A percentile compares a stretch with the other conserved stretches of the same genome.
These are phyloP conservation scores for Penicillium digitatum DNA, from an alignment of 2,329 filamentous ascomycete genomes.

Conservation along the genomic window DNA sequence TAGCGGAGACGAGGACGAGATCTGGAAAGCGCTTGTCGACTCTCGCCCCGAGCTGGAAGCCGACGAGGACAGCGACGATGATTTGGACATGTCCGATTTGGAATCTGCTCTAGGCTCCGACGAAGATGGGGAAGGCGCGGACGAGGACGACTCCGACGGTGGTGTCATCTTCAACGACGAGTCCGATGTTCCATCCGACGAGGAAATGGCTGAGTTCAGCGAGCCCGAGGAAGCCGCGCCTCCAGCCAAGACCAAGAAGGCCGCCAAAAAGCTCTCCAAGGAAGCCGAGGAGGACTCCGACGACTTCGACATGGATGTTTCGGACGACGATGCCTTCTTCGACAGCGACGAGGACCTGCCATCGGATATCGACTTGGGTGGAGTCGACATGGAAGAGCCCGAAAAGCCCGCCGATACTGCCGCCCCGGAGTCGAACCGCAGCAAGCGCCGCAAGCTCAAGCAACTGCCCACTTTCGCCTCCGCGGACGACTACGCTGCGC, in stretches of 20 bases:
- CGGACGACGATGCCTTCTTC: conserved; percentile 45
- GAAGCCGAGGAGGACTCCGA: conserved; percentile 53
- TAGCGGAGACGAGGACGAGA: conserved; percentile 69
- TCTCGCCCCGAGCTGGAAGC: conserved; percentile 73
- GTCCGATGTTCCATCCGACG: conserved; percentile 46
- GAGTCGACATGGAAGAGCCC: conserved; percentile 41
- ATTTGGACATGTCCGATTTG: conserved; percentile 54
- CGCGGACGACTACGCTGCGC: conserved; percentile 84
- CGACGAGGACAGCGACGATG: conserved; percentile 54
- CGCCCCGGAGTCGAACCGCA: conserved; percentile 43
- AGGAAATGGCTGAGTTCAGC: conserved; percentile 47
- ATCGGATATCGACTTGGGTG: conserved; percentile 46
- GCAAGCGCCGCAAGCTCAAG: conserved; percentile 80
- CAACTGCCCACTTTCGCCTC: conserved; percentile 88
- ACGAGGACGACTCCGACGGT: conserved; percentile 40
- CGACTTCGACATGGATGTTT: conserved; percentile 49
- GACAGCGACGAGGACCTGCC: conserved; percentile 55
- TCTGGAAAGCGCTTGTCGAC: conserved; percentile 86
- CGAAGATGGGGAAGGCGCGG: conserved; percentile 41
- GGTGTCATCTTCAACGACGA: conserved; percentile 49
- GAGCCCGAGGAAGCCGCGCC: conserved; percentile 40
- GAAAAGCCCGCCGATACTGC: conserved; percentile 40
- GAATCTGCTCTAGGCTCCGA: conserved; percentile 51
- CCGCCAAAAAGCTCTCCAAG: conserved; percentile 26
- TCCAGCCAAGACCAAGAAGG: conserved; percentile 20